A percentile compares a stretch with the other conserved stretches of the same genome.
phyloP scores from a whole-genome alignment of 2,329 filamentous ascomycete species.

The Aspergillus sp. region DNA sequence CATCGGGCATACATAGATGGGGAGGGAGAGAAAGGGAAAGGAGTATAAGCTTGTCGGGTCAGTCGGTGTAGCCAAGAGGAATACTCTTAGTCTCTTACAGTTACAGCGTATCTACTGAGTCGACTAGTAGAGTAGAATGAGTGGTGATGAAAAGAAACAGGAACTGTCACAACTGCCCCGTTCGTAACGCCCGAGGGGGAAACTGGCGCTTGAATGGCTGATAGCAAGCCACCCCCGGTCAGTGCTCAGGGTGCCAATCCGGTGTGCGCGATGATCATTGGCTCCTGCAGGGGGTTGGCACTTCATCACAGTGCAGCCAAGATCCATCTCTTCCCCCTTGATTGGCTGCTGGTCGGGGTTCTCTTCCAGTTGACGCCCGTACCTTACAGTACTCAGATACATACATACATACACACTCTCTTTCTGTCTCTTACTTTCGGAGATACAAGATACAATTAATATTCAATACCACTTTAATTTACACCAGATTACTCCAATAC shows the following conservation, averaged over 20 bases:
- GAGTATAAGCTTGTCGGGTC: background rate
- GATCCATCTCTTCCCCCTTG: conserved; percentile 8
- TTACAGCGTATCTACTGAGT: too few species aligned
- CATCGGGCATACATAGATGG: background rate
- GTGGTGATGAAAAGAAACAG: too few species aligned
- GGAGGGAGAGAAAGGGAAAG: background rate
- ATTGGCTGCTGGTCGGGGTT: conserved; percentile 7
- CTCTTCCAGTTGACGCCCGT: background rate
- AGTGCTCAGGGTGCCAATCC: background rate
- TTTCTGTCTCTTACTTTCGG: too few species aligned
- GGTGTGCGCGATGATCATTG: conserved; percentile 13
- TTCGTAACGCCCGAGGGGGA: background rate
- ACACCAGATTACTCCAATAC: too few species aligned
- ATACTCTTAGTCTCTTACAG: too few species aligned
- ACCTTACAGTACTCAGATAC: background rate
- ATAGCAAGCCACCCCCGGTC: background rate
- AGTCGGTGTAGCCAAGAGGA: background rate
- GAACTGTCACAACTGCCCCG: too few species aligned
- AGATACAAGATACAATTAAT: too few species aligned
- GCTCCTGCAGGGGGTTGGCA: conserved; percentile 22
- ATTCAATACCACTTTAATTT: too few species aligned
- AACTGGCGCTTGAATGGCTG: background rate
- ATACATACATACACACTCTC: too few species aligned
- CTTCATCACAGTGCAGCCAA: conserved; percentile 22
- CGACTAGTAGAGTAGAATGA: too few species aligned